phyloP scores from a whole-genome alignment of 371 early-diverging fungal species.

The Mucor plumbeus region DNA sequence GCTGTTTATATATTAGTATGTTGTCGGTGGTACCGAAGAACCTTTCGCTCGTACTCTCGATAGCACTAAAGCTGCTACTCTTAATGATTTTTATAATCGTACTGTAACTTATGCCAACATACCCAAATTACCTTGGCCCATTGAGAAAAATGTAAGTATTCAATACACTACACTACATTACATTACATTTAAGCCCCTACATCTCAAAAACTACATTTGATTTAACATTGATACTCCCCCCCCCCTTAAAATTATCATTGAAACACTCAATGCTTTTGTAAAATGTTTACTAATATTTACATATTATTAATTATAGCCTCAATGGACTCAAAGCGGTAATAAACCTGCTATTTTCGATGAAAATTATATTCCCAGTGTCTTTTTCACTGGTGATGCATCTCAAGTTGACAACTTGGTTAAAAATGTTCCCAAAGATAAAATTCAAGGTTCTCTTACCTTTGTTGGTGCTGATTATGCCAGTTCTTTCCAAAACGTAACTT shows the following conservation, averaged over 20 bases:
- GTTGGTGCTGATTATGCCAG: constrained; percentile 51
- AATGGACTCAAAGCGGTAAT: constrained; percentile 53
- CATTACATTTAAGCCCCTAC: not conserved
- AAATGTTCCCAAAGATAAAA: constrained; percentile 30
- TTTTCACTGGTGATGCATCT: constrained; percentile 40
- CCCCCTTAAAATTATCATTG: not conserved
- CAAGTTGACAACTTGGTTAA: constrained; percentile 36
- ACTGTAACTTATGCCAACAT: constrained; percentile 60
- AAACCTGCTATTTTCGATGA: constrained; percentile 53
- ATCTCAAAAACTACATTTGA: not conserved
- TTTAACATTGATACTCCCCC: too few species aligned
- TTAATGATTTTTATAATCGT: constrained; percentile 57
- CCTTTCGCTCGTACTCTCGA: constrained; percentile 50
- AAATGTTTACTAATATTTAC: not conserved
- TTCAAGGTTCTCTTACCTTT: constrained; percentile 44
- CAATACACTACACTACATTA: not conserved
- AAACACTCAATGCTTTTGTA: not conserved
- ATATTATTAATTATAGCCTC: constrained; percentile 37
- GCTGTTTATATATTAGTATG: constrained; percentile 33
- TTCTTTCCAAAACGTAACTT: constrained; percentile 40
- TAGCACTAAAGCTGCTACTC: constrained; percentile 35
- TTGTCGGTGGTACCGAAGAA: constrained; percentile 53
- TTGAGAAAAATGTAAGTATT: constrained; percentile 36
- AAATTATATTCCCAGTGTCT: constrained; percentile 58
- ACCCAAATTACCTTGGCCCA: constrained; percentile 58